Base-by-base conservation (phyloP, 345 rosid species). In the Eucalyptus paniculata region DNA sequence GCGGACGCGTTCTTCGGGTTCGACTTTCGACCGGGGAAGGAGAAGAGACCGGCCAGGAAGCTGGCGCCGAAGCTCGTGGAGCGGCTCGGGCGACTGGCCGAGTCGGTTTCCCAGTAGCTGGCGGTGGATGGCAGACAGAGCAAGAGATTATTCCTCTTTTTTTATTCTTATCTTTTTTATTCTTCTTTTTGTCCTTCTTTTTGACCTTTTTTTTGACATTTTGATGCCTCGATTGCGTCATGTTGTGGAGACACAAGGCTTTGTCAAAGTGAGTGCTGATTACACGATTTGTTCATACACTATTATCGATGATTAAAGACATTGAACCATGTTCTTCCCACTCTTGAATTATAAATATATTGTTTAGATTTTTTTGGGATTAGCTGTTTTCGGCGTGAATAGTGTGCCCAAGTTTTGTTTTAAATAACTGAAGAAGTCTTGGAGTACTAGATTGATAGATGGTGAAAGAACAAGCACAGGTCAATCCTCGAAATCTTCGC, bases 1-100 rank as follows among this genome's bases (percentile, higher is more conserved):
- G 95, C 99, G 80, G 98, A 98, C 24, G 97, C 95, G 2, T 88
- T 98, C 5, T 88, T 98, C 7, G 97, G 98, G 26, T 97, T 96
- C 50, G 95, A 96, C 95, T 95, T 95, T 88, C 94, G 98, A 92
- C 95, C 92, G 92, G 98, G 93, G 92, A 96, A 94, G 90, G 98
- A 93, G 93, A 93, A 92, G 92, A 96, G 94, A 95, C 97, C 95
- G 92, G 95, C 88, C 9, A 96, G 93, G 92, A 94, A 94, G 89
- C 85, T 98, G 67, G 96, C 99, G 44, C 98, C 98, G 18, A 94
- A 93, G 88, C 94, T 97, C 12, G 96, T 96, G 6, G 93, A 93
- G 92, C 95, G 92, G 91, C 95, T 98, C 49, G 98, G 96, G 89
- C 94, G 93, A 94, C 94, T 98, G 91, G 99, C 96, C 4, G 95